These are phyloP conservation scores for Nepenthes mirabilis DNA, from an alignment of 148 eudicot genomes.

Conservation along the genomic window DNA sequence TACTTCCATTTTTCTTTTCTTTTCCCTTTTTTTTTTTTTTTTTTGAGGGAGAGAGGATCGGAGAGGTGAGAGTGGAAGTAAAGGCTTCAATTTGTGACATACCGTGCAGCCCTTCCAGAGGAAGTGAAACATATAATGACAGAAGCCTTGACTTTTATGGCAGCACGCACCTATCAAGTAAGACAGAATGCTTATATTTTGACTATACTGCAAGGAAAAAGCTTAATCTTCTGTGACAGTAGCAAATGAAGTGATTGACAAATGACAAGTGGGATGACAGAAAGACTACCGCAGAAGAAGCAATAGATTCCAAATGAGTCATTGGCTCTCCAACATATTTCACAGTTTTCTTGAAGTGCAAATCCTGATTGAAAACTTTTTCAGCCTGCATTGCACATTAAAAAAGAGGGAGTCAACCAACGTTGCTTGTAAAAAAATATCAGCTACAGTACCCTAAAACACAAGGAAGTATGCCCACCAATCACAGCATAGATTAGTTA, in stretches of 20 bases:
- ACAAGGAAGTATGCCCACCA: too few relatives aligned
- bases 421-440: neutral
- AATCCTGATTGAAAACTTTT: slow-evolving; percentile 36
- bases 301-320: slow-evolving; percentile 36
- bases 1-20: neutral
- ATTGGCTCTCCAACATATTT: slow-evolving; percentile 39
- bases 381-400: slow-evolving; percentile 22
- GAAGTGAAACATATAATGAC: slow-evolving; percentile 94
- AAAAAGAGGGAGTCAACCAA: neutral
- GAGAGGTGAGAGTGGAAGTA: neutral
- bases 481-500: too few relatives aligned
- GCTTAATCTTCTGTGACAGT: neutral
- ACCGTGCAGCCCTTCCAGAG: slow-evolving; percentile 98
- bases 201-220: neutral
- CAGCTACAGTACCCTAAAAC: neutral
- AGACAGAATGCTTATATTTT: neutral
- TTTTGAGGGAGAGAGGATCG: too few relatives aligned
- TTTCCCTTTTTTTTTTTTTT: neutral
- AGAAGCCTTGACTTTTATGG: slow-evolving; percentile 93
- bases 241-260: too few relatives aligned
- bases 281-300: slow-evolving; percentile 34
- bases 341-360: slow-evolving; percentile 34
- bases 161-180: slow-evolving; percentile 65
- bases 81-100: slow-evolving; percentile 4
- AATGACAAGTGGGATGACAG: neutral